phyloP scores from a whole-genome alignment of 352 stramenopile genomes.

The Globisporangium cylindrosporum region DNA sequence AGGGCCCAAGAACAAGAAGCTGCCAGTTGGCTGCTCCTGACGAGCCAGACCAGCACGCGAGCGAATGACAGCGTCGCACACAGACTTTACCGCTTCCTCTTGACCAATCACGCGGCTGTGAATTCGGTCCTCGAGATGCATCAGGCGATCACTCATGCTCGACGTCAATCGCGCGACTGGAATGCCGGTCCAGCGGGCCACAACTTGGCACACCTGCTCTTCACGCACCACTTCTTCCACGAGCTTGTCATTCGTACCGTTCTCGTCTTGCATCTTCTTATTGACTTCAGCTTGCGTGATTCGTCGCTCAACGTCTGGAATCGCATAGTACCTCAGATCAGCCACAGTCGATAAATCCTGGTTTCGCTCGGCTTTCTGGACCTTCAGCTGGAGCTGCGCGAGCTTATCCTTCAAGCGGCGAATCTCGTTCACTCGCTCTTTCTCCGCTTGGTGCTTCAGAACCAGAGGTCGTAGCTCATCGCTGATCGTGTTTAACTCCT shows the following conservation, averaged over 20 bases:
- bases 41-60: constrained; percentile 90
- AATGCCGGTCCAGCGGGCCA: constrained; percentile 90
- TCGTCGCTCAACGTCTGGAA: constrained; percentile 90
- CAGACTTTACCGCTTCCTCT: constrained; percentile 88
- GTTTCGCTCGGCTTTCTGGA: constrained; percentile 92
- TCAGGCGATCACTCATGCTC: constrained; percentile 73
- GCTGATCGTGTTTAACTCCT: constrained; percentile 90
- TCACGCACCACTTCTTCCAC: constrained; percentile 85
- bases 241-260: constrained; percentile 58
- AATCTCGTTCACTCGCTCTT: constrained; percentile 91
- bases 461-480: constrained; percentile 90
- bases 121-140: constrained; percentile 82
- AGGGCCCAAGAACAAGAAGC: constrained; percentile 95
- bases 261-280: constrained; percentile 63
- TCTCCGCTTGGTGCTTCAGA: constrained; percentile 91
- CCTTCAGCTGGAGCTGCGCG: constrained; percentile 89
- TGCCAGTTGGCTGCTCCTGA: constrained; percentile 88
- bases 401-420: constrained; percentile 94
- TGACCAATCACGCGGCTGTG: constrained; percentile 93
- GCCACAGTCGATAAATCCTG: constrained; percentile 94
- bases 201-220: constrained; percentile 89
- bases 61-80: constrained; percentile 91
- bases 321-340: constrained; percentile 95
- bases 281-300: constrained; percentile 79
- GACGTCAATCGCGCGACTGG: constrained; percentile 81